Percentiles rank a stretch among this genome's conserved stretches.
Conservation (phyloP, 83 land plant genomes). For the Isoetes engelmannii region DNA sequence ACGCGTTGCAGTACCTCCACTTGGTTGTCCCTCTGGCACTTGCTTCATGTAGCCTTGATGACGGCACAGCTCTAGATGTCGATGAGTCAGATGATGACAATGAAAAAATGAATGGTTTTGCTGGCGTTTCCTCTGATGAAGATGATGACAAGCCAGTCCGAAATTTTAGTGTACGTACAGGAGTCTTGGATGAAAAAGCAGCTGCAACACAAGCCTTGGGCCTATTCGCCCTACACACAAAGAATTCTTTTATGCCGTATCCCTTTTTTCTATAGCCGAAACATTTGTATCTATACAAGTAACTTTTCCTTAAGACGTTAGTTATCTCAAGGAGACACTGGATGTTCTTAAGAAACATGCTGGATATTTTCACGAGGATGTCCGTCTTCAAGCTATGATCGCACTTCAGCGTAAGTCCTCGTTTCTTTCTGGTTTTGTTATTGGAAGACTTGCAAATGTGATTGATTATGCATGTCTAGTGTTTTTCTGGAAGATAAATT, state of each 20-base stretch:
- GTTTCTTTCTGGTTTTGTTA: background rate
- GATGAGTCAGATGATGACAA: slow-evolving; percentile 78
- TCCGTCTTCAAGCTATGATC: slow-evolving; percentile 82
- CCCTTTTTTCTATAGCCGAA: slow-evolving; percentile 16
- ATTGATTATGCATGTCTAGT: no score
- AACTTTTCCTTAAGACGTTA: slow-evolving; percentile 25
- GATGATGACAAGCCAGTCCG: slow-evolving; percentile 83
- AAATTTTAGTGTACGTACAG: slow-evolving; percentile 92
- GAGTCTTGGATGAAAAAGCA: slow-evolving; percentile 98
- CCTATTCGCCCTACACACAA: slow-evolving; percentile 74
- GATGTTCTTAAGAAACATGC: slow-evolving; percentile 65
- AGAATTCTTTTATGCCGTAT: slow-evolving; percentile 81
- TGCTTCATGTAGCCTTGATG: slow-evolving; percentile 93
- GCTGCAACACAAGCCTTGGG: slow-evolving; percentile 99
- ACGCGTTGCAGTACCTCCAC: slow-evolving; percentile 58
- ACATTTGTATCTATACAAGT: background rate
- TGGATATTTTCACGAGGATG: slow-evolving; percentile 97
- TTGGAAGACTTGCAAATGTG: background rate
- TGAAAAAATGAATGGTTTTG: slow-evolving; percentile 45
- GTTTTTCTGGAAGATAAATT: no score
- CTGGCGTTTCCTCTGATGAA: slow-evolving; percentile 88
- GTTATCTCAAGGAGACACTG: slow-evolving; percentile 74
- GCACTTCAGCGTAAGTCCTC: slow-evolving; percentile 61
- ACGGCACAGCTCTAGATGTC: slow-evolving; percentile 89
- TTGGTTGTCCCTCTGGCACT: slow-evolving; percentile 78